Evolutionary conservation across 2,329 filamentous ascomycete genomes (phyloP).

Genomic region (Cladosporium velox): DNA sequence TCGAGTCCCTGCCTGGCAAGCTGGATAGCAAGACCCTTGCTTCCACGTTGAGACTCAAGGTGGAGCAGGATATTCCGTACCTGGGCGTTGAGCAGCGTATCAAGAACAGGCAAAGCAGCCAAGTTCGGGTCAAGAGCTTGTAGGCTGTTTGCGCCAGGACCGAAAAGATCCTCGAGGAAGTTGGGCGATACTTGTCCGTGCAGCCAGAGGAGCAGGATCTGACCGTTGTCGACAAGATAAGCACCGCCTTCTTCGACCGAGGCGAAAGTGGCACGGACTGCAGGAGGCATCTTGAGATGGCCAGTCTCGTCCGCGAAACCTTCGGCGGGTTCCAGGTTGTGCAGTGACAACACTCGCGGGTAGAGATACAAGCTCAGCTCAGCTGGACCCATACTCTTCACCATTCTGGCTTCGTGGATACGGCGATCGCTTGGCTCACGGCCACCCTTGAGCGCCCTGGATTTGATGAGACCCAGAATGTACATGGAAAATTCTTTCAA

Average conservation of each 20-base stretch:
- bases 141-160: slow-evolving; percentile 69
- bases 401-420: slow-evolving; percentile 86
- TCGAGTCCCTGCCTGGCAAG: slow-evolving; percentile 90
- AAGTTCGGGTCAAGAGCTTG: slow-evolving; percentile 79
- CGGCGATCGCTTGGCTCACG: slow-evolving; percentile 87
- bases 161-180: slow-evolving; percentile 86
- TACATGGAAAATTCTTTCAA: slow-evolving; percentile 98
- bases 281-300: slow-evolving; percentile 79
- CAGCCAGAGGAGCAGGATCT: slow-evolving; percentile 88
- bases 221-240: slow-evolving; percentile 94
- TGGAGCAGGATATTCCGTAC: slow-evolving; percentile 92
- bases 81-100: slow-evolving; percentile 93
- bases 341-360: slow-evolving; percentile 86
- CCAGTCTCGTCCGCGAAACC: slow-evolving; percentile 93
- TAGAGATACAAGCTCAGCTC: slow-evolving; percentile 93
- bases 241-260: slow-evolving; percentile 89
- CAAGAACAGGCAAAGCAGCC: slow-evolving; percentile 75
- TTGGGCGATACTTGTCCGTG: slow-evolving; percentile 92
- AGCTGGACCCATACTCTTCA: slow-evolving; percentile 80
- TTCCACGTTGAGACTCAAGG: slow-evolving; percentile 74
- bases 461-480: slow-evolving; percentile 86
- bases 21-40: slow-evolving; percentile 86
- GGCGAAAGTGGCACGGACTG: slow-evolving; percentile 79
- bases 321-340: slow-evolving; percentile 83
- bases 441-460: slow-evolving; percentile 87